phyloP scores from a whole-genome alignment of 768 basidiomycete species.

The Paxillus involutus region DNA sequence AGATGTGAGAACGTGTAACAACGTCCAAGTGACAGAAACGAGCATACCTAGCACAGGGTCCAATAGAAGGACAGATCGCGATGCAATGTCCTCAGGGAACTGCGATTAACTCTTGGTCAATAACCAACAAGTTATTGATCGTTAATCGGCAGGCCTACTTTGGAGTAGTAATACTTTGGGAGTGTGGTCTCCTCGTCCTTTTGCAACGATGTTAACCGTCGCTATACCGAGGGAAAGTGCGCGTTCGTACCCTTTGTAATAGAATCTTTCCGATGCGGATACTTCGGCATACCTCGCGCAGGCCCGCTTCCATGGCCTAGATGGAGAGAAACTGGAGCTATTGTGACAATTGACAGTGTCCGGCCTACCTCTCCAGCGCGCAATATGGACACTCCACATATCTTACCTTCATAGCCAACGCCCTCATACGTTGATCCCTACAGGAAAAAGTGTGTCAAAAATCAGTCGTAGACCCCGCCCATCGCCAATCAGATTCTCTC shows the following conservation, averaged over 20 bases:
- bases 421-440: slow-evolving; percentile 84
- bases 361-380: slow-evolving; percentile 81
- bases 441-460: slow-evolving; percentile 4
- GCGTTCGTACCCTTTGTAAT: slow-evolving; percentile 77
- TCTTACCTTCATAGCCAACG: slow-evolving; percentile 94
- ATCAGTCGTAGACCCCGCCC: not conserved
- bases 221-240: not conserved
- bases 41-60: slow-evolving; percentile 94
- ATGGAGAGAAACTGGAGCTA: not conserved
- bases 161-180: slow-evolving; percentile 91
- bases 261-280: slow-evolving; percentile 97
- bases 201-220: not conserved
- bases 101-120: slow-evolving; percentile 28
- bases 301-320: slow-evolving; percentile 96
- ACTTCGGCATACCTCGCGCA: slow-evolving; percentile 92
- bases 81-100: slow-evolving; percentile 92
- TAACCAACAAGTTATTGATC: not conserved
- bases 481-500: not conserved
- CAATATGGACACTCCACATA: slow-evolving; percentile 94
- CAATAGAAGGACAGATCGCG: slow-evolving; percentile 88
- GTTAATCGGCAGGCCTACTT: slow-evolving; percentile 40
- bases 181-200: slow-evolving; percentile 94
- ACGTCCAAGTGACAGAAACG: not conserved
- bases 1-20: not conserved
- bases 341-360: not conserved